Percentiles rank a stretch among this genome's conserved stretches.
These are phyloP conservation scores for Thinopyrum elongatum DNA, from an alignment of 176 grass and related monocot species.

Conservation along the genomic window DNA sequence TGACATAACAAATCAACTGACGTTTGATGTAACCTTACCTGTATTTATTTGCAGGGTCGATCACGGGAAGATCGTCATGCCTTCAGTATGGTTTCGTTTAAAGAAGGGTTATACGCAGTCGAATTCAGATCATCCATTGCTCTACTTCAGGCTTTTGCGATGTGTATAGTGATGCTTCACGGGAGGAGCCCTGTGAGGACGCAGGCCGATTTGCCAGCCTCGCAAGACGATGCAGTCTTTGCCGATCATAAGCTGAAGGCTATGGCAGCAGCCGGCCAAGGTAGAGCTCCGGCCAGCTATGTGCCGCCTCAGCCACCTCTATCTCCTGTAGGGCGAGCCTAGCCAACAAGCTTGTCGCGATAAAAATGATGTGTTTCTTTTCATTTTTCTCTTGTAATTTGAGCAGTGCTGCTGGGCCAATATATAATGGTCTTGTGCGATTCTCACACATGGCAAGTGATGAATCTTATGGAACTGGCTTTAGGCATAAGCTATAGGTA, in stretches of 20 bases:
- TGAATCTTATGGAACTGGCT: constrained; percentile 24
- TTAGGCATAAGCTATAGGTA: constrained; percentile 26
- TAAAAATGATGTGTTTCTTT: constrained; percentile 23
- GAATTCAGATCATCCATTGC: constrained; percentile 73
- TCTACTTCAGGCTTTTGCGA: constrained; percentile 78
- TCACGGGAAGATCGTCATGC: constrained; percentile 37
- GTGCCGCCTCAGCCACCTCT: constrained; percentile 65
- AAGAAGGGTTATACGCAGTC: constrained; percentile 74
- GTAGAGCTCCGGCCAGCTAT: constrained; percentile 53
- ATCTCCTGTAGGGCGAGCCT: constrained; percentile 86
- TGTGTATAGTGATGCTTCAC: constrained; percentile 81
- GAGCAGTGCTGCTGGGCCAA: constrained; percentile 16
- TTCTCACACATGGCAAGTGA: constrained; percentile 25
- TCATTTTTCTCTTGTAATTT: constrained; percentile 3
- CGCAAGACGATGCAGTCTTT: constrained; percentile 37
- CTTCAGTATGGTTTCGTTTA: constrained; percentile 77
- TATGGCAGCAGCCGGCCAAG: constrained; percentile 31
- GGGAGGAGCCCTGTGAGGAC: constrained; percentile 31
- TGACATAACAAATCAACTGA: neutral
- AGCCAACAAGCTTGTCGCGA: neutral
- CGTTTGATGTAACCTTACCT: constrained; percentile 1
- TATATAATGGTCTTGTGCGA: constrained; percentile 36
- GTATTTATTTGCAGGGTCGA: constrained; percentile 51
- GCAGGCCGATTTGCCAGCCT: constrained; percentile 24
- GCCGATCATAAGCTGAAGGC: constrained; percentile 40